Base-by-base conservation (phyloP, 2,329 filamentous ascomycete species). In the Penicillium capsulatum region DNA sequence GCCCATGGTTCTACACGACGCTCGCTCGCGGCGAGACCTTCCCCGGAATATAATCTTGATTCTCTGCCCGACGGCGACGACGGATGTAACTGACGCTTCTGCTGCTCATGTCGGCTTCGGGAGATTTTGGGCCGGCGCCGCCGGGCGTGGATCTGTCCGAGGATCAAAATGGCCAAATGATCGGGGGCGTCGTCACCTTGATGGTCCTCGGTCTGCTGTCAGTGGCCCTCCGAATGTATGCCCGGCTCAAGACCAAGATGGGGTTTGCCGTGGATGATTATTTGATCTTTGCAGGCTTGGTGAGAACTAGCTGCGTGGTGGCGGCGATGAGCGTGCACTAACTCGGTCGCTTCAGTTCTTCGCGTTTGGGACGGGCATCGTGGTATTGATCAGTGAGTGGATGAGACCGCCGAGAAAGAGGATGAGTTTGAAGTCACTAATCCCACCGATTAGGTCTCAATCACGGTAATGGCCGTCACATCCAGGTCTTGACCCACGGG, bases 401-500 rank as follows among this genome's bases (percentile, higher is more conserved):
- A 7, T 11, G 22, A 7, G 6, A 6, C 13, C n/a, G 4, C 6
- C 13, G 5, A 5, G 19, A 22, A 22, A 22, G 19, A 22, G 9
- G 19, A 22, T 5, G 9, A 14, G n/a, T 7, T 13, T 7, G 10
- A 14, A 28, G 6, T 28, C n/a, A 4, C 6, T 28, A 28, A 6
- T 28, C 4, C 6, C 26, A 11, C 5, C 5, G 5, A n/a, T 14
- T 11, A 49, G 46, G 45, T 31, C 17, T 36, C 6, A 34, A 40
- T 3, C 49, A 49, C 31, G 46, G 46, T 9, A 44, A 40, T 11
- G 49, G 47, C 15, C 44, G 38, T 33, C 50, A 53, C 16, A 29
- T 49, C 26, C 42, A 42, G 33, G 33, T 39, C 10, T 17, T 51
- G 7, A 46, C 37, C 2, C 9, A 38, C 11, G 34, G 34, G 2